A percentile compares a stretch with the other conserved stretches of the same genome.
Conservation (phyloP, 768 basidiomycete species). For the Leucocoprinus sp. region DNA sequence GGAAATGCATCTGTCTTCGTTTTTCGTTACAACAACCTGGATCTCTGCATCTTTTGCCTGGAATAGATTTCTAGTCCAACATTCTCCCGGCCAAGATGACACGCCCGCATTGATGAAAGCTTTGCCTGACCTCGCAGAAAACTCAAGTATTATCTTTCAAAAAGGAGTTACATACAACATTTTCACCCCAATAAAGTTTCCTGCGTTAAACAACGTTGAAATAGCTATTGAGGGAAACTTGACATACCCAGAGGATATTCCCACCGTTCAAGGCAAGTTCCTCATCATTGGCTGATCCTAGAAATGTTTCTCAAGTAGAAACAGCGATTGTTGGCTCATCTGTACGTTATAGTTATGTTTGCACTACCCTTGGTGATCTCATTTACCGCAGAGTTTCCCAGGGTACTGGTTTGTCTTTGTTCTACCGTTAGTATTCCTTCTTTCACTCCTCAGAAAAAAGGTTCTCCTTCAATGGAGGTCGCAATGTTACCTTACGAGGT, state of each 20-base stretch:
- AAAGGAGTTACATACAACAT: constrained; percentile 54
- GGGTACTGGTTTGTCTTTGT: constrained; percentile 32
- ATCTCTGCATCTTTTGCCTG: constrained; percentile 24
- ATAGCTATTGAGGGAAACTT: constrained; percentile 50
- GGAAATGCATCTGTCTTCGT: neutral
- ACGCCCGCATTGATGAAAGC: constrained; percentile 39
- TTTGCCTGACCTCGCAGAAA: constrained; percentile 29
- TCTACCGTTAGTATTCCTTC: neutral
- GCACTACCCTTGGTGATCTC: neutral
- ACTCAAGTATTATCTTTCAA: constrained; percentile 50
- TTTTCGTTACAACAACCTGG: neutral
- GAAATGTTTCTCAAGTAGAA: neutral
- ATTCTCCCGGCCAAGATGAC: constrained; percentile 40
- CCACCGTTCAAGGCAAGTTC: constrained; percentile 37
- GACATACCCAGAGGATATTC: constrained; percentile 44
- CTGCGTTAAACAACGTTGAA: constrained; percentile 46
- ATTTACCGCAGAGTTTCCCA: constrained; percentile 27
- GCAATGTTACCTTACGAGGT: constrained; percentile 51
- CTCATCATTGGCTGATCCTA: neutral
- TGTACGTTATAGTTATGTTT: constrained; percentile 21
- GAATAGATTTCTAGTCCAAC: constrained; percentile 45
- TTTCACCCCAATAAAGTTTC: constrained; percentile 51
- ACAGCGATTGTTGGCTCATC: constrained; percentile 36
- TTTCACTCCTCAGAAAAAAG: constrained; percentile 29
- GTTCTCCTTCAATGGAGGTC: constrained; percentile 48